Evolutionary conservation across 192 early-diverging fungal species (phyloP).

Genomic region (Coemansia aciculifera): DNA sequence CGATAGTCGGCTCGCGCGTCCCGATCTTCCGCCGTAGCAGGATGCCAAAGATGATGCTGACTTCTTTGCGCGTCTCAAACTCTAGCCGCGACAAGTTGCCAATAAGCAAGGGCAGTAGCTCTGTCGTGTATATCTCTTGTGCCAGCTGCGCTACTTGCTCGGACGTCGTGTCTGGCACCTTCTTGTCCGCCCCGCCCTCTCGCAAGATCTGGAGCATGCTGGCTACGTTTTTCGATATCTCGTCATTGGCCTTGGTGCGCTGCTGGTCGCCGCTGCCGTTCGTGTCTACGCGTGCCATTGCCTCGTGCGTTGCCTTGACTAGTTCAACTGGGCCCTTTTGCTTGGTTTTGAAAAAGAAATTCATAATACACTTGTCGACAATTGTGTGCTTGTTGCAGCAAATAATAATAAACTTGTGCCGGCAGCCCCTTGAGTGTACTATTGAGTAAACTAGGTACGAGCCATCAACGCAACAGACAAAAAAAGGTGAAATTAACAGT

Average conservation of each 20-base stretch:
- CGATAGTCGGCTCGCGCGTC: conserved; percentile 92
- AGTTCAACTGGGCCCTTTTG: conserved; percentile 87
- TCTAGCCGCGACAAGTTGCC: conserved; percentile 90
- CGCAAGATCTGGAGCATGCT: conserved; percentile 92
- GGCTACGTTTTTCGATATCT: conserved; percentile 92
- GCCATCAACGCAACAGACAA: conserved; percentile 5
- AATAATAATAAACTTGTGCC: conserved; percentile 3
- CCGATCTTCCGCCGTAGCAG: conserved; percentile 93
- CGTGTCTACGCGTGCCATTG: conserved; percentile 67
- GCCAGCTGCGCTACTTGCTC: conserved; percentile 93
- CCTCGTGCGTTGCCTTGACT: conserved; percentile 84
- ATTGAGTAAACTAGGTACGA: not conserved
- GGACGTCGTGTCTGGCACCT: conserved; percentile 58
- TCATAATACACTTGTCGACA: conserved; percentile 53
- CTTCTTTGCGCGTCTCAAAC: conserved; percentile 93
- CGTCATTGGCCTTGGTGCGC: conserved; percentile 86
- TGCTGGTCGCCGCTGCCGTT: conserved; percentile 57
- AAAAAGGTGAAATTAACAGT: not conserved
- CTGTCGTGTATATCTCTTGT: conserved; percentile 92
- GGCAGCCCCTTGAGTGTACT: conserved; percentile 9
- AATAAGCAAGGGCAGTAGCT: conserved; percentile 85
- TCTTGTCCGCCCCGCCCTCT: conserved; percentile 83
- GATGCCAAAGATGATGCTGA: conserved; percentile 96
- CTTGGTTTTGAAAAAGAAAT: conserved; percentile 79
- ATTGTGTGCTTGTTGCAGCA: not conserved